Conservation (phyloP, 2,329 filamentous ascomycete genomes). For the Fusarium dimerum region DNA sequence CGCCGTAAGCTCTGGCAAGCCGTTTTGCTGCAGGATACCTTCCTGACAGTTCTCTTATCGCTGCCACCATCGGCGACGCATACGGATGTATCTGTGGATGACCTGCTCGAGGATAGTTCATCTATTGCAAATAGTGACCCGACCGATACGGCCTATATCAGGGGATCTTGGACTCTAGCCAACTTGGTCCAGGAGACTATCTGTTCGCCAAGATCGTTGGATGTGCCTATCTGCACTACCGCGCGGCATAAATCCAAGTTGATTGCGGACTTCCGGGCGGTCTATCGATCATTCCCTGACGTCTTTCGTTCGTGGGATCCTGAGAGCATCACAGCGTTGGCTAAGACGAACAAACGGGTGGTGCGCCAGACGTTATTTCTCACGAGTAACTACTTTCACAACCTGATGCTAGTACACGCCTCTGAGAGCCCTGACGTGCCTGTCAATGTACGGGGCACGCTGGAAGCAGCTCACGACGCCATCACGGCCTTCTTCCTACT, state of each 20-base stretch:
- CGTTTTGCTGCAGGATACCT: constrained; percentile 78
- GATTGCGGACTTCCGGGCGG: constrained; percentile 66
- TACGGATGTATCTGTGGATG: constrained; percentile 76
- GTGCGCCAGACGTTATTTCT: constrained; percentile 76
- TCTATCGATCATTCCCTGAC: constrained; percentile 73
- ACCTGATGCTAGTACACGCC: constrained; percentile 76
- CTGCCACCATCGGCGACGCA: constrained; percentile 77
- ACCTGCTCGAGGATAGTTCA: constrained; percentile 64
- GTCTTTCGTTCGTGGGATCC: constrained; percentile 69
- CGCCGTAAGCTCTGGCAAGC: constrained; percentile 82
- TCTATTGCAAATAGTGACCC: constrained; percentile 61
- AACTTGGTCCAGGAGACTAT: constrained; percentile 78
- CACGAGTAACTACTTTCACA: constrained; percentile 82
- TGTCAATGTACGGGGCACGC: constrained; percentile 66
- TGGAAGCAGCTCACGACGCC: constrained; percentile 76
- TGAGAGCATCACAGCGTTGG: constrained; percentile 57
- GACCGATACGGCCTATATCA: constrained; percentile 69
- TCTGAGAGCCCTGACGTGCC: constrained; percentile 66
- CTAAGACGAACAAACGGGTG: constrained; percentile 62
- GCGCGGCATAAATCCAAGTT: constrained; percentile 69
- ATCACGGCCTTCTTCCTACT: constrained; percentile 75
- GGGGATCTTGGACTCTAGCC: constrained; percentile 76
- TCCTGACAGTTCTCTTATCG: constrained; percentile 75
- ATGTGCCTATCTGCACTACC: constrained; percentile 70
- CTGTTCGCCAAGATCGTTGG: constrained; percentile 72